Base-by-base conservation (phyloP, 148 eudicot genomes). In the Oxyria digyna region DNA sequence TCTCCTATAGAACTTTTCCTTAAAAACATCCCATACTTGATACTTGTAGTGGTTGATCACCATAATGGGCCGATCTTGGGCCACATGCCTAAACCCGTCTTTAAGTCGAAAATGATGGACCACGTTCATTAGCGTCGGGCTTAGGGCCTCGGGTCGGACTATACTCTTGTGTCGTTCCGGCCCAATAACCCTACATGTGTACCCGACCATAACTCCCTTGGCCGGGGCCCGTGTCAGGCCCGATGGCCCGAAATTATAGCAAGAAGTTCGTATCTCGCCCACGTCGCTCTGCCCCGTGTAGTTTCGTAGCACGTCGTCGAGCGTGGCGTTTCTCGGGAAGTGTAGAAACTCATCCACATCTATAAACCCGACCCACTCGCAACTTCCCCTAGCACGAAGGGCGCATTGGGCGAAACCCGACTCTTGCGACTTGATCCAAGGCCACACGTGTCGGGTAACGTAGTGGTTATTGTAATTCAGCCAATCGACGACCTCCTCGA, bases 11-110 rank as follows among this genome's bases (percentile, higher is more conserved):
- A 94, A 94, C 80, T 91, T 94, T 0, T 87, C 84, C 73, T 88
- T 81, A 37, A 94, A 94, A 48, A 70, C 78, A 52, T 94, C 91
- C 99, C 99, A 94, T 11, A 87, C 97, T 62, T 91, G 99, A 76
- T 91, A 94, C 75, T 94, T 94, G 55, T 85, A 85, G 70, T 85
- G 89, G 67, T 85, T 85, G 29, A 85, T 85, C 70, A 80, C 85
- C 71, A 81, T 1, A 54, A 45, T 42, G 27, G 62, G 76, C 29
- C 35, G 41, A 6, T 73, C 48, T 67, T 81, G 31, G 4, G 71
- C 68, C 40, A 50, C 75, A 4, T 41, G 62, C 29, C 23, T 20
- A 15, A 55, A 85, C 29, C 74, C 87, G 9, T 72, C 27, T 49
- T 42, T 67, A 43, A 85, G 67, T 32, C 77, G 69, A 67, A 85